phyloP scores from a whole-genome alignment of 1,284 basidiomycete species.

The Trichosporon inkin region DNA sequence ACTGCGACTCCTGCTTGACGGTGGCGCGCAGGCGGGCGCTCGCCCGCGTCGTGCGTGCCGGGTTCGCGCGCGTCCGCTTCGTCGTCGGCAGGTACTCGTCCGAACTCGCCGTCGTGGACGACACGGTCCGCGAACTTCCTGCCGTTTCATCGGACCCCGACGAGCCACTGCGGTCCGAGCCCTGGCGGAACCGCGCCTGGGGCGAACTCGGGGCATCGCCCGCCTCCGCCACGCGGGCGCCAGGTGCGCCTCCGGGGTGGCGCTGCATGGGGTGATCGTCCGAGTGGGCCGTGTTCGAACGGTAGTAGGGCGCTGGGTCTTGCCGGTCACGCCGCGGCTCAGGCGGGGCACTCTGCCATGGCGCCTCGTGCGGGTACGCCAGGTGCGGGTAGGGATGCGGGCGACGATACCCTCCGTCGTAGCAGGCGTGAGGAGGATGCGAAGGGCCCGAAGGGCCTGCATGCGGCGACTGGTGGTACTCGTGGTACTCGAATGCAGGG shows the following conservation, averaged over 20 bases:
- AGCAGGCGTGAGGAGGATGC: not conserved
- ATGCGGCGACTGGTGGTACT: not conserved
- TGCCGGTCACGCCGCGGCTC: not conserved
- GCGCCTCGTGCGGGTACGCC: not conserved
- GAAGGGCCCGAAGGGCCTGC: not conserved
- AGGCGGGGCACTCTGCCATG: no score
- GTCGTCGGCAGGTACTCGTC: constrained; percentile 3
- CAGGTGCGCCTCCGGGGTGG: not conserved
- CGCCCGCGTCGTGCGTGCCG: not conserved
- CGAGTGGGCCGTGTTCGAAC: not conserved
- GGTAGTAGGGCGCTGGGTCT: not conserved
- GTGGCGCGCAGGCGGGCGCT: constrained; percentile 4
- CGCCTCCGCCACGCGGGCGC: not conserved
- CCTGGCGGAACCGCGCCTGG: not conserved
- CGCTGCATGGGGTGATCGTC: not conserved
- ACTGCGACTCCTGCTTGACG: not conserved
- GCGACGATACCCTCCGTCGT: not conserved
- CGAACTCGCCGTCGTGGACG: not conserved
- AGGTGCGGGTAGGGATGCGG: not conserved
- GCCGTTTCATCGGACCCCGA: not conserved
- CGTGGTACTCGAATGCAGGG: not conserved
- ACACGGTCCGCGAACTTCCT: not conserved
- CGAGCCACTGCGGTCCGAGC: not conserved
- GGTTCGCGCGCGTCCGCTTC: not conserved
- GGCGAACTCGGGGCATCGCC: not conserved